Conservation (phyloP, 257 asterid genomes). For the Solanum peruvianum region DNA sequence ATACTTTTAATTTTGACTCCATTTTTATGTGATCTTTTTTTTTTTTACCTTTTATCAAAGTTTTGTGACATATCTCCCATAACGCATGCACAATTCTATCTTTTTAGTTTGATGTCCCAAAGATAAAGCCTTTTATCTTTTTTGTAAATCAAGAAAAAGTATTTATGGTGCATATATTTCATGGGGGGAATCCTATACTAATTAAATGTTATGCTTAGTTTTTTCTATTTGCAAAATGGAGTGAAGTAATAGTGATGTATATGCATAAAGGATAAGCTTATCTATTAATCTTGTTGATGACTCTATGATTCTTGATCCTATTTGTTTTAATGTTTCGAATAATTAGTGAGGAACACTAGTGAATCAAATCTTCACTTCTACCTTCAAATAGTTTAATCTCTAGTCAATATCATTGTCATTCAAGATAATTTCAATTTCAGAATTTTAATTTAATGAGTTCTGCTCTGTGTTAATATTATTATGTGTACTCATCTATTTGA, state of each 20-base stretch:
- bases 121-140: not conserved
- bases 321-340: not conserved
- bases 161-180: not conserved
- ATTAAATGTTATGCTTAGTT: not conserved
- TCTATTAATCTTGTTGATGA: not conserved
- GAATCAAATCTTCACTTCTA: not conserved
- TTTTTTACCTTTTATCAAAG: not conserved
- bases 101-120: not conserved
- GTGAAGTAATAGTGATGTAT: not conserved
- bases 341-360: not conserved
- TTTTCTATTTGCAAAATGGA: not conserved
- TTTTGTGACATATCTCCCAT: not conserved
- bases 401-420: not conserved
- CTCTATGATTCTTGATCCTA: not conserved
- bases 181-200: not conserved
- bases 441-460: not conserved
- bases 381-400: not conserved
- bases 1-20: not conserved
- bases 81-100: not conserved
- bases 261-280: not conserved
- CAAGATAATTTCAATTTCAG: accelerated
- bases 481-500: not conserved
- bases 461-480: not conserved
- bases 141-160: not conserved
- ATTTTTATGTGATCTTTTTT: not conserved